Evolutionary conservation across 176 grass and related monocot species (phyloP), one percentile per base, ranked within the genome.

Genomic region (Musa troglodytarum): DNA sequence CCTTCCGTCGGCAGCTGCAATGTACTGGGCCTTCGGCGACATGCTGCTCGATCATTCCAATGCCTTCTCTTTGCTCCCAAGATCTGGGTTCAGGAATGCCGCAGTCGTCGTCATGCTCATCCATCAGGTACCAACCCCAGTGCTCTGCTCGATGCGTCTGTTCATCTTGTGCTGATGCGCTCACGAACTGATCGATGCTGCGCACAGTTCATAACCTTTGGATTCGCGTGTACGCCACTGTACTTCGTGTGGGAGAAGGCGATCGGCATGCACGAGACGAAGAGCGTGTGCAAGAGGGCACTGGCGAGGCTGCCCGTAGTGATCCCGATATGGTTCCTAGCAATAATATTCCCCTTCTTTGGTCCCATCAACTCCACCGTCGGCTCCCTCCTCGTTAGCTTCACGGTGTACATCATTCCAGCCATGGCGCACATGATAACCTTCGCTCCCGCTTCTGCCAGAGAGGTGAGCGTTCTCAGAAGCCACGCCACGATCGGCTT

Each of bases 221-320:
- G 93, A 15, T 96, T 96, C 80, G 93, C 93, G 1, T 92, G 93
- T 79, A 96, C 93, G 6, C 93, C 93, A 25, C 89, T 96, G 49
- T 96, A 96, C 87, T 96, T 96, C 59, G 89, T 96, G 17, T 96
- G 93, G 93, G 93, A 96, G 87, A 96, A 96, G 77, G 81, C 57
- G 70, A 79, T 96, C 74, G 89, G 93, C 9, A 85, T 96, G 66
- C 93, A 96, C 49, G 68, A 79, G 65, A 74, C 78, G 1, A 73
- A 79, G 68, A 80, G 84, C 56, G 52, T 89, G 14, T 77, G 86
- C 55, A 84, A 59, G 54, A 52, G 90, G 16, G 94, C 84, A 17
- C 66, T 72, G 34, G 88, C 75, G 13, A 12, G 94, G 23, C 88
- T 98, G 0, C 94, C 94, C 0, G 75, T 98, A 0, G 94, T 98